Percentiles rank a stretch among this genome's conserved stretches.
Evolutionary conservation across 2,329 filamentous ascomycete genomes (phyloP).

Genomic region (Diplocarpon rosae): DNA sequence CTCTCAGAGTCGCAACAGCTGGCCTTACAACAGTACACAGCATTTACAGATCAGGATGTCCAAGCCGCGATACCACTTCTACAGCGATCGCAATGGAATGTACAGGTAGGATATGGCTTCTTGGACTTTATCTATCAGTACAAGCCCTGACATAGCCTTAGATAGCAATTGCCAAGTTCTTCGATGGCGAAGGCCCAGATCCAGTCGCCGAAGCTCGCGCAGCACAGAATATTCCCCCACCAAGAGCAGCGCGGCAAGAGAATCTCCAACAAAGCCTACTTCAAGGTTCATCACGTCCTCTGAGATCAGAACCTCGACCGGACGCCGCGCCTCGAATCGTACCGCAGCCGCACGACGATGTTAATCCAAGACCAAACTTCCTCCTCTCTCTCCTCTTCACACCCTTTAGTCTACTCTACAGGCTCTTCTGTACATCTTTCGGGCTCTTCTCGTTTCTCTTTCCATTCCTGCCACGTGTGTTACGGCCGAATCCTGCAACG

Average conservation of each 20-base stretch:
- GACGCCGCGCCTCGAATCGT: conserved; percentile 77
- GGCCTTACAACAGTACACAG: conserved; percentile 76
- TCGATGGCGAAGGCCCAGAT: conserved; percentile 85
- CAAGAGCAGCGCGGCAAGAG: conserved; percentile 54
- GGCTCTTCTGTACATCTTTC: conserved; percentile 56
- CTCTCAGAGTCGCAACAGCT: conserved; percentile 39
- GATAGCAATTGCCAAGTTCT: conserved; percentile 96
- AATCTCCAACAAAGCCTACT: conserved; percentile 56
- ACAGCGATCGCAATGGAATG: conserved; percentile 88
- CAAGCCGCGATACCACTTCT: conserved; percentile 69
- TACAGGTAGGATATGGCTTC: conserved; percentile 48
- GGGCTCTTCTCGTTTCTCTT: conserved; percentile 67
- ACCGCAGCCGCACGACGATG: conserved; percentile 55
- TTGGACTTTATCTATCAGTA: not conserved
- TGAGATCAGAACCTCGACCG: conserved; percentile 31
- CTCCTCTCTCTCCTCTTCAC: conserved; percentile 68
- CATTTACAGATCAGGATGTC: conserved; percentile 75
- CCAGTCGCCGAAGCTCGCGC: conserved; percentile 66
- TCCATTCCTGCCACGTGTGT: conserved; percentile 62
- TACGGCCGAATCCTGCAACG: conserved; percentile 44
- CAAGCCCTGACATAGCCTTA: conserved; percentile 28
- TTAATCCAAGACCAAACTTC: conserved; percentile 60
- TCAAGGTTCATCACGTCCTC: conserved; percentile 27
- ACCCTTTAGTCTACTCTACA: conserved; percentile 71
- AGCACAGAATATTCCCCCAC: conserved; percentile 48